Evolutionary conservation across 169 alveolate genomes (phyloP), one percentile per base, ranked within the genome.

Genomic region (Besnoitia besnoiti): DNA sequence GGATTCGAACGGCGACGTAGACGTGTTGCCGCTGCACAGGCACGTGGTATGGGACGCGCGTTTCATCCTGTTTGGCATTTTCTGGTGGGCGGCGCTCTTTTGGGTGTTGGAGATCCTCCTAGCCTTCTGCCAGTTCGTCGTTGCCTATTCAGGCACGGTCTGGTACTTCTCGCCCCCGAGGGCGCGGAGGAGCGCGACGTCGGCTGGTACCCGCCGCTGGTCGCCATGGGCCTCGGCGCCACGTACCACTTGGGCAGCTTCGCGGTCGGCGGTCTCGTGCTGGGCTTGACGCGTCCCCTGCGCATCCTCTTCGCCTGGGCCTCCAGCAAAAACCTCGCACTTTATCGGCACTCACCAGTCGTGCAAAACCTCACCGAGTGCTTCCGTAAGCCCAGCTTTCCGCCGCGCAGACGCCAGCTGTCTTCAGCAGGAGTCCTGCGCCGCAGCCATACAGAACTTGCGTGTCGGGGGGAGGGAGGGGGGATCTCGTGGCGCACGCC

Each of bases 101-200:
- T 92, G 89, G 90, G 89, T 85, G 40, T 19, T 92, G 5, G 94
- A 92, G 77, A 62, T 77, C 19, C 37, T 92, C 55, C 35, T 49
- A 35, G 90, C 94, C 51, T 92, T 62, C 75, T 47, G 90, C 8
- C 92, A 85, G 47, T 92, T 92, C 75, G 92, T 47, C 85, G 35
- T 92, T 33, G 76, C 94, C 21, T 92, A 92, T 77, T n/a, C 92
- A 42, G 92, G 85, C 40, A 91, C 94, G 7, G 92, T 91, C 10
- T 91, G 94, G 94, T 91, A 91, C 85, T 91, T 91, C 92, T 91
- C 94, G 8, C 94, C 94, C 90, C 94, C 16, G 92, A 85, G 33
- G 92, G 92, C 30, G 84, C 92, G 37, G 93, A 92, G 21, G 93
- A 92, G 35, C 46, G 94, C 4, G 94, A 92, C 90, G 92, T 75